These are phyloP conservation scores for Conoideocrella luteorostrata DNA, from an alignment of 2,329 filamentous ascomycete species.

Conservation along the genomic window DNA sequence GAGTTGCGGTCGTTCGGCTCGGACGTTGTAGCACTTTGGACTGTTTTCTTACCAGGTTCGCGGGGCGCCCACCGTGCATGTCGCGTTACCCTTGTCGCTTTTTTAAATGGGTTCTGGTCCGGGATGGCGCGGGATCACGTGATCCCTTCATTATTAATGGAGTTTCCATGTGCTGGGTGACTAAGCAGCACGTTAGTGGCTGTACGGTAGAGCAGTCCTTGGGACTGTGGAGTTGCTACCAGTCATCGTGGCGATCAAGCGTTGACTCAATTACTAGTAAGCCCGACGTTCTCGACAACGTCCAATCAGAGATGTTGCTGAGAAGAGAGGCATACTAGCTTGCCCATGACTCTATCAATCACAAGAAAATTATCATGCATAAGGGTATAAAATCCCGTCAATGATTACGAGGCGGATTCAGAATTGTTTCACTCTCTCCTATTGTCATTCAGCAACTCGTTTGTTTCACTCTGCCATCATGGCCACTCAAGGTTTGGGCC, in stretches of 20 bases:
- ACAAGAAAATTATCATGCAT: background rate
- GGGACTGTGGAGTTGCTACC: no score
- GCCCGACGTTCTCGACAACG: no score
- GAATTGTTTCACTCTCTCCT: background rate
- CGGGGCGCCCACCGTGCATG: conserved; percentile 6
- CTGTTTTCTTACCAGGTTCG: background rate
- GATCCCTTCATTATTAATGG: conserved; percentile 11
- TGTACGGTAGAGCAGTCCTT: no score
- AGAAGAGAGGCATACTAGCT: background rate
- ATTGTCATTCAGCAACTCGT: conserved; percentile 1
- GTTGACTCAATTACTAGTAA: no score
- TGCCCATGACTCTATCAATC: background rate
- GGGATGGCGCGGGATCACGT: conserved; percentile 17
- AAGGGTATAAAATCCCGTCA: background rate
- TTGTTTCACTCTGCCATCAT: conserved; percentile 15
- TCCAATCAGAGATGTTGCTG: no score
- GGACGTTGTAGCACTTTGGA: background rate
- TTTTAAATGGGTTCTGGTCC: background rate
- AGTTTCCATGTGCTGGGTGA: background rate
- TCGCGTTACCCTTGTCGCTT: conserved; percentile 3
- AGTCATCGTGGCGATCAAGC: no score
- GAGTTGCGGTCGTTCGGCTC: conserved; percentile 3
- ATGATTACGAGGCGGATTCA: conserved; percentile 6
- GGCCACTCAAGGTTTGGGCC: conserved; percentile 17
- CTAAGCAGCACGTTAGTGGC: background rate